These are phyloP conservation scores for Oehlia diaphana DNA, from an alignment of 192 early-diverging fungal species.

Conservation along the genomic window DNA sequence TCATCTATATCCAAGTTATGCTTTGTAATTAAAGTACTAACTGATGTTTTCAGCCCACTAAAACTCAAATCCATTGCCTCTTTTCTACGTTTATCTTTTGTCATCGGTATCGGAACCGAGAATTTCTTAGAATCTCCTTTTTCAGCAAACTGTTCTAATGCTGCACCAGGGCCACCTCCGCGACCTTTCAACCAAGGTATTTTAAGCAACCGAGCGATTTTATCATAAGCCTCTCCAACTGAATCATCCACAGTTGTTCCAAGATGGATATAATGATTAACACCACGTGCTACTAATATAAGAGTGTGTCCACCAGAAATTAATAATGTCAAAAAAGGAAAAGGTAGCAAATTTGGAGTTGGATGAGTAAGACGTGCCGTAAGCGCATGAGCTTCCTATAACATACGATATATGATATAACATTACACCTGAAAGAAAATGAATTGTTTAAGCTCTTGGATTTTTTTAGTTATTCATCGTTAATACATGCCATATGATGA, in stretches of 20 bases:
- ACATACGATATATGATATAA: background rate
- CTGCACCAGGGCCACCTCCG: slow-evolving; percentile 68
- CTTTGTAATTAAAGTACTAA: slow-evolving; percentile 51
- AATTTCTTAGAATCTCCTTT: slow-evolving; percentile 47
- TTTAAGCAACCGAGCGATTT: slow-evolving; percentile 64
- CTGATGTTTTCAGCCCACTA: slow-evolving; percentile 72
- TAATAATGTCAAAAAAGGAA: slow-evolving; percentile 72
- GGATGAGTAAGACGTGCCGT: slow-evolving; percentile 64
- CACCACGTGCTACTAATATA: slow-evolving; percentile 54
- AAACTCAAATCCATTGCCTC: slow-evolving; percentile 67
- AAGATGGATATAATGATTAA: slow-evolving; percentile 61
- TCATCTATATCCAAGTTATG: slow-evolving; percentile 43
- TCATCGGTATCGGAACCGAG: slow-evolving; percentile 65
- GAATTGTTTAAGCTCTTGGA: background rate
- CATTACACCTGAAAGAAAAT: background rate
- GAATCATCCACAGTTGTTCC: slow-evolving; percentile 75
- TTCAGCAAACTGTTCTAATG: slow-evolving; percentile 62
- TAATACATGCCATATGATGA: slow-evolving; percentile 67
- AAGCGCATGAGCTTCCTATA: slow-evolving; percentile 73
- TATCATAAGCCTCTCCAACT: slow-evolving; percentile 80
- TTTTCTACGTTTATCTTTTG: slow-evolving; percentile 47
- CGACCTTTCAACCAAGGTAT: slow-evolving; percentile 65
- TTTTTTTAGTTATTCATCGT: too few relatives aligned
- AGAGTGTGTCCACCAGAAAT: slow-evolving; percentile 80
- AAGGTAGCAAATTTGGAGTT: slow-evolving; percentile 34